A percentile compares a stretch with the other conserved stretches of the same genome.
Evolutionary conservation across 2,329 filamentous ascomycete species (phyloP).

Genomic region (Knoxdaviesia capensis): DNA sequence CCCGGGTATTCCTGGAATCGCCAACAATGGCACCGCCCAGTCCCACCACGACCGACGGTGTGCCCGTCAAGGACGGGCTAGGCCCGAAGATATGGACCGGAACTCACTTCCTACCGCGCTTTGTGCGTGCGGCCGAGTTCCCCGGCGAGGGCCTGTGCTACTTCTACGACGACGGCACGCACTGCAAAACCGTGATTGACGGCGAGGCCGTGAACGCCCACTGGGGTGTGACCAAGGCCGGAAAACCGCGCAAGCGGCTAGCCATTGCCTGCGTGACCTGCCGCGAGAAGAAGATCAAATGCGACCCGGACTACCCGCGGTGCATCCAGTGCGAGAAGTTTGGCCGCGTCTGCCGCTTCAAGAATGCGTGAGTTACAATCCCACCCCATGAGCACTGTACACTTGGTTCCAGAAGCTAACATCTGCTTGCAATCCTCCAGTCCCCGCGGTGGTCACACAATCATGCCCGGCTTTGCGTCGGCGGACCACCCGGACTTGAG

Average conservation of each 20-base stretch:
- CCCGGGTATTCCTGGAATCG: not conserved
- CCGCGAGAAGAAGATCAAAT: slow-evolving; percentile 95
- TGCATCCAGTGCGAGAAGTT: slow-evolving; percentile 89
- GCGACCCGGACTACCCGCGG: slow-evolving; percentile 69
- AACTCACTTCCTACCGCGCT: slow-evolving; percentile 45
- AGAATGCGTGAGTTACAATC: slow-evolving; percentile 57
- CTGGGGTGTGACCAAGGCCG: slow-evolving; percentile 87
- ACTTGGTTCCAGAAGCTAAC: slow-evolving; percentile 4
- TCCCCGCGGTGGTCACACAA: slow-evolving; percentile 36
- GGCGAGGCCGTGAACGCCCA: slow-evolving; percentile 75
- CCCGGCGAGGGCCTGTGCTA: slow-evolving; percentile 67
- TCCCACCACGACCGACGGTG: slow-evolving; percentile 16
- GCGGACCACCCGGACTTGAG: too few species aligned
- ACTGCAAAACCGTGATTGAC: slow-evolving; percentile 68
- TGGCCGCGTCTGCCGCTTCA: slow-evolving; percentile 65
- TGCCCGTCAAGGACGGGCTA: slow-evolving; percentile 35
- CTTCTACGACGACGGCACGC: slow-evolving; percentile 68
- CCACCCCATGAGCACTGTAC: not conserved
- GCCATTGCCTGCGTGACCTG: slow-evolving; percentile 88
- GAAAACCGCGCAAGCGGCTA: slow-evolving; percentile 76
- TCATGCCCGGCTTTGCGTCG: slow-evolving; percentile 12
- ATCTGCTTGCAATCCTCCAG: slow-evolving; percentile 12
- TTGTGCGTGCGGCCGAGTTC: slow-evolving; percentile 43
- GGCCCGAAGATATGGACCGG: slow-evolving; percentile 53
- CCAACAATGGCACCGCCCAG: not conserved